A percentile compares a stretch with the other conserved stretches of the same genome.
phyloP scores from a whole-genome alignment of 2,329 filamentous ascomycete species.

The Dothistroma septosporum region DNA sequence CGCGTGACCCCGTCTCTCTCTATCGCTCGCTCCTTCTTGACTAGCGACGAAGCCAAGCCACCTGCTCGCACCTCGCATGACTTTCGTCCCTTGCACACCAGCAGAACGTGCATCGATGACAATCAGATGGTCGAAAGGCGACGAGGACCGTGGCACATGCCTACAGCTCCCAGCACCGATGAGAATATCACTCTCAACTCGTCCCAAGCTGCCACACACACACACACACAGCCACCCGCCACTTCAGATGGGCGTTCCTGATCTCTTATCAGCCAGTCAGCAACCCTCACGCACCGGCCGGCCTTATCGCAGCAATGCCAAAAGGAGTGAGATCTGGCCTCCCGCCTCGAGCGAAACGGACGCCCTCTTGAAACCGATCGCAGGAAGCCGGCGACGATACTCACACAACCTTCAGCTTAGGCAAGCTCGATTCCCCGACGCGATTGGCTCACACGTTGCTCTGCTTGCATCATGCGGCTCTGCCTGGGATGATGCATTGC shows the following conservation, averaged over 20 bases:
- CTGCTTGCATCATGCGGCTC: too few species aligned
- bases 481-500: too few species aligned
- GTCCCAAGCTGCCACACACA: too few species aligned
- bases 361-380: too few species aligned
- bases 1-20: too few species aligned
- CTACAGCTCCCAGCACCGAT: not conserved
- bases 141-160: not conserved
- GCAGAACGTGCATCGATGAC: not conserved
- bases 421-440: not conserved
- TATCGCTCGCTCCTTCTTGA: too few species aligned
- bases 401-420: not conserved
- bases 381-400: not conserved
- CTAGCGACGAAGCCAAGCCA: too few species aligned
- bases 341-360: not conserved
- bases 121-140: not conserved
- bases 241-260: not conserved
- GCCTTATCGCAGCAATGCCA: slow-evolving; percentile 1
- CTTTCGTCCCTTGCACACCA: not conserved
- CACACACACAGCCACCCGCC: not conserved
- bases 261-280: slow-evolving; percentile 7
- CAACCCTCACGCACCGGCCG: not conserved
- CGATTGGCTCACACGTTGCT: not conserved
- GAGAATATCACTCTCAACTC: not conserved
- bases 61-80: not conserved
- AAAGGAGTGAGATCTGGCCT: slow-evolving; percentile 4